A percentile compares a stretch with the other conserved stretches of the same genome.
Conservation (phyloP, 148 eudicot genomes). For the Fagopyrum tataricum region DNA sequence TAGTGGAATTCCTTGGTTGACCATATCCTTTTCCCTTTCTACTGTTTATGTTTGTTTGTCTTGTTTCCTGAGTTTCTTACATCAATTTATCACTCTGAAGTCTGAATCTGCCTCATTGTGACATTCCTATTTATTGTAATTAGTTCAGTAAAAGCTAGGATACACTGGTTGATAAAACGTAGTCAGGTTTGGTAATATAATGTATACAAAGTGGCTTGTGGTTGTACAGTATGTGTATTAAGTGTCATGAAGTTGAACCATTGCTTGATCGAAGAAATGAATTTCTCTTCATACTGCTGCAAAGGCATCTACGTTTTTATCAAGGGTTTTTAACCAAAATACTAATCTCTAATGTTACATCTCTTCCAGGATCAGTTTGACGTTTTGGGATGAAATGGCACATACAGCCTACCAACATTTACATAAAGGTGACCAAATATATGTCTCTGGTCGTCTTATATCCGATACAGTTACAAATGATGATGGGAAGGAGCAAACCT, state of each 20-base stretch:
- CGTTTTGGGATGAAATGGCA: slow-evolving; percentile 91
- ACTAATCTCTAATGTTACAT: background rate
- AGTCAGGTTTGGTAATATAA: background rate
- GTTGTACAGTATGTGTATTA: background rate
- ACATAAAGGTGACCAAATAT: slow-evolving; percentile 77
- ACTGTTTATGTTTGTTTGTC: background rate
- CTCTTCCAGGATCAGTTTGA: slow-evolving; percentile 64
- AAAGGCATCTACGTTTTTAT: background rate
- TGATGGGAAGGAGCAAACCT: slow-evolving; percentile 74
- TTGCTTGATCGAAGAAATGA: background rate
- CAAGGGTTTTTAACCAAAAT: background rate
- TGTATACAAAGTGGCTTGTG: background rate
- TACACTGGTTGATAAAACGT: background rate
- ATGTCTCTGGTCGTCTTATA: slow-evolving; percentile 72
- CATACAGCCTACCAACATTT: slow-evolving; percentile 74
- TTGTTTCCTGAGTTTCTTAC: background rate
- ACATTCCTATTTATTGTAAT: background rate
- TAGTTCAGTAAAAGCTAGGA: background rate
- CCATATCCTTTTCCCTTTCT: background rate
- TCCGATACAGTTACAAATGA: slow-evolving; percentile 67
- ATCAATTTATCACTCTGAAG: background rate
- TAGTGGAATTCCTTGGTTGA: background rate
- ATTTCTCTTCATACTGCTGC: background rate
- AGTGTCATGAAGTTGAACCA: background rate
- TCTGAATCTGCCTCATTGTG: background rate